Evolutionary conservation across 2,329 filamentous ascomycete genomes (phyloP).

Genomic region (Phoma sp.): DNA sequence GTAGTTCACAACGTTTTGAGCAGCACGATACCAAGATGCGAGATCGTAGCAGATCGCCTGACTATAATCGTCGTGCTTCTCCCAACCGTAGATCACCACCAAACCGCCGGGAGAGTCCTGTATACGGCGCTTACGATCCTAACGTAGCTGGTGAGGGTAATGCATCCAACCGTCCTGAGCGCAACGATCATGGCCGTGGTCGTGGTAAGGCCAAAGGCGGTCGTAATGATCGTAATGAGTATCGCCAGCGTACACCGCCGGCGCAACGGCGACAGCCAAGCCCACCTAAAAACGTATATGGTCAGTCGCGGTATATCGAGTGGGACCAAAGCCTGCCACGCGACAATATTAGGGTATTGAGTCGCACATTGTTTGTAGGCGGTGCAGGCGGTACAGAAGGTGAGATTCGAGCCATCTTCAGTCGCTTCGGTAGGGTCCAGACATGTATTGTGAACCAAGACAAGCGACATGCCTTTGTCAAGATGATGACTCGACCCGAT

Average conservation of each 20-base stretch:
- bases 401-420: slow-evolving; percentile 83
- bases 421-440: slow-evolving; percentile 84
- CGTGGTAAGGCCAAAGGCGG: slow-evolving; percentile 54
- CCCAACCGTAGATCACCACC: slow-evolving; percentile 63
- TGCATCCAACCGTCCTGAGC: slow-evolving; percentile 62
- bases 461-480: slow-evolving; percentile 98
- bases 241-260: slow-evolving; percentile 86
- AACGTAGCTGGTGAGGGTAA: slow-evolving; percentile 63
- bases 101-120: slow-evolving; percentile 71
- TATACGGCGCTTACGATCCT: slow-evolving; percentile 76
- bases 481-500: slow-evolving; percentile 91
- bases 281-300: slow-evolving; percentile 53
- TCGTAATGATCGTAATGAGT: slow-evolving; percentile 63
- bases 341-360: slow-evolving; percentile 82
- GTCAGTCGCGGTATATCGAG: slow-evolving; percentile 75
- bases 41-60: slow-evolving; percentile 60
- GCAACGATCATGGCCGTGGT: slow-evolving; percentile 64
- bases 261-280: slow-evolving; percentile 69
- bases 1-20: slow-evolving; percentile 31
- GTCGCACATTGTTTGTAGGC: slow-evolving; percentile 94
- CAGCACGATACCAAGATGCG: slow-evolving; percentile 45
- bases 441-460: slow-evolving; percentile 98
- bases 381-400: slow-evolving; percentile 79
- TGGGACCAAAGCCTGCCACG: slow-evolving; percentile 77
- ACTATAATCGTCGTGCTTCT: slow-evolving; percentile 71